Conservation (phyloP, 2,329 filamentous ascomycete genomes). For the Cladosporium sp. region DNA sequence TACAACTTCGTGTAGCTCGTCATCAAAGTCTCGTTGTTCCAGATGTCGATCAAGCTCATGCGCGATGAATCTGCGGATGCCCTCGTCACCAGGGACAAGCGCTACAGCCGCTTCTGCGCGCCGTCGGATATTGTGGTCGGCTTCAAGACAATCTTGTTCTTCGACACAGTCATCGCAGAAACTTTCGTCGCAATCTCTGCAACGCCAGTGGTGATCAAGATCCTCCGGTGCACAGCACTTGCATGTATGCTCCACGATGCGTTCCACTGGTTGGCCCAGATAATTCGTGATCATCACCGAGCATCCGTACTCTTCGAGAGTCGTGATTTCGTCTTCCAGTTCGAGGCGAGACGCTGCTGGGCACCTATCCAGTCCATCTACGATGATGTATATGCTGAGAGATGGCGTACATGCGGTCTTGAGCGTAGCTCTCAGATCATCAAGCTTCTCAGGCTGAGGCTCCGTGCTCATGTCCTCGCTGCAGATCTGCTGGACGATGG, state of each 20-base stretch:
- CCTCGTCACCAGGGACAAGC: background rate
- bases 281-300: background rate
- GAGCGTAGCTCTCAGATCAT: background rate
- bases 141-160: background rate
- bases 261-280: background rate
- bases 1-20: background rate
- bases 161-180: background rate
- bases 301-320: background rate
- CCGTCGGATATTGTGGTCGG: background rate
- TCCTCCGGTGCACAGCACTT: background rate
- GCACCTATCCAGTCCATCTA: background rate
- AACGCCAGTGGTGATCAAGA: background rate
- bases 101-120: background rate
- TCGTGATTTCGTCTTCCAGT: background rate
- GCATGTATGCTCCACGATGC: background rate
- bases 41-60: background rate
- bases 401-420: background rate
- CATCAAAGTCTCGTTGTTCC: background rate
- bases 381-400: background rate
- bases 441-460: background rate
- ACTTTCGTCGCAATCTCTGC: background rate
- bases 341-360: background rate
- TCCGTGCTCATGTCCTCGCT: background rate
- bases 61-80: background rate
- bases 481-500: background rate